phyloP scores from a whole-genome alignment of 2,329 filamentous ascomycete species.

The Ophiostoma quercus region DNA sequence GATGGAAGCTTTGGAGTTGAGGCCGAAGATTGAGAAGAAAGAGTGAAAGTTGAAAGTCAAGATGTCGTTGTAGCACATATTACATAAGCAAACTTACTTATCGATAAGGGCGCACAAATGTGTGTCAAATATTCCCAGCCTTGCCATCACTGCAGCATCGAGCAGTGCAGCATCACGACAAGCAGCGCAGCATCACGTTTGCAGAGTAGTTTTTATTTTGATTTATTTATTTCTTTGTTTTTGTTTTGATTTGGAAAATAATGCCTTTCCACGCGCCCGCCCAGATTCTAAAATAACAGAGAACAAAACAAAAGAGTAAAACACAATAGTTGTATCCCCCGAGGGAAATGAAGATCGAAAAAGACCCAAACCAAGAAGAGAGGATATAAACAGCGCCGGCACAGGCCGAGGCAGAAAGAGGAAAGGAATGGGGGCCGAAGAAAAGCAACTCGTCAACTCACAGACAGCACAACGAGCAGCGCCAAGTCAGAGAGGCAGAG shows the following conservation, averaged over 20 bases:
- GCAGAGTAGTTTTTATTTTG: not conserved
- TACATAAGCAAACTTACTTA: not conserved
- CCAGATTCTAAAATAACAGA: slow-evolving; percentile 19
- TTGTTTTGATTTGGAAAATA: slow-evolving; percentile 13
- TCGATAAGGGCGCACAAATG: slow-evolving; percentile 9
- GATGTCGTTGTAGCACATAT: not conserved
- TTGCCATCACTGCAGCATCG: not conserved
- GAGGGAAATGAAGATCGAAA: slow-evolving; percentile 12
- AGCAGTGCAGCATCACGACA: not conserved
- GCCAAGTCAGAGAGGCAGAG: slow-evolving; percentile 1
- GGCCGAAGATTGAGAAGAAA: slow-evolving; percentile 20
- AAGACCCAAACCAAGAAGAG: slow-evolving; percentile 14
- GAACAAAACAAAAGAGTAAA: slow-evolving; percentile 17
- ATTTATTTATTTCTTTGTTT: slow-evolving; percentile 13
- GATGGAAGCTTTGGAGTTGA: slow-evolving; percentile 34
- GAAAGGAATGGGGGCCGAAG: not conserved
- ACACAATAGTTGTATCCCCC: slow-evolving; percentile 12
- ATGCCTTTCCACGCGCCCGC: slow-evolving; percentile 17
- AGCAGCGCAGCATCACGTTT: not conserved
- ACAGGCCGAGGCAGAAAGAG: not conserved
- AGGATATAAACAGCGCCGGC: slow-evolving; percentile 14
- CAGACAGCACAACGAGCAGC: not conserved
- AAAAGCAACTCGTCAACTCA: not conserved
- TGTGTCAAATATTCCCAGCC: slow-evolving; percentile 7
- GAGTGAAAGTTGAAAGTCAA: not conserved